These are phyloP conservation scores for Naegleria lovaniensis DNA, from an alignment of 208 protist genomes.

Conservation along the genomic window DNA sequence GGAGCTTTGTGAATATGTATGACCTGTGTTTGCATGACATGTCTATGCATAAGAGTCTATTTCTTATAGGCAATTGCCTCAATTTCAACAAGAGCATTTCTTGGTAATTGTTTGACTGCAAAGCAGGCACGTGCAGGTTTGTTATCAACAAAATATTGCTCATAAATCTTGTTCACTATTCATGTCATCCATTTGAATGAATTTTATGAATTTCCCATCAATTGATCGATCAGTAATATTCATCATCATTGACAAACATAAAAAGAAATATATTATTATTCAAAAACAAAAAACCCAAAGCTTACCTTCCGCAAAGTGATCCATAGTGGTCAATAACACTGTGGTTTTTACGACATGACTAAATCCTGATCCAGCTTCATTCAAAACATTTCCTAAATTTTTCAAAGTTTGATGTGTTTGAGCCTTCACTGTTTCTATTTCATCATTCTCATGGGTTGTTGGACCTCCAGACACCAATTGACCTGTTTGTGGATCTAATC, in stretches of 20 bases:
- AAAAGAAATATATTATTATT: no score
- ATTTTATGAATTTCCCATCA: no score
- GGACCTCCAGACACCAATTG: background rate
- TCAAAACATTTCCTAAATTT: constrained; percentile 47
- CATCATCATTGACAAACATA: no score
- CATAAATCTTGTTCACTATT: constrained; percentile 54
- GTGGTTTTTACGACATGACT: constrained; percentile 52
- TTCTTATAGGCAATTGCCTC: constrained; percentile 39
- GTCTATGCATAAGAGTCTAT: background rate
- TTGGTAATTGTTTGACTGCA: constrained; percentile 52
- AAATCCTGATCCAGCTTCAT: constrained; percentile 33
- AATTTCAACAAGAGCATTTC: constrained; percentile 52
- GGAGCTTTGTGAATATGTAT: no score
- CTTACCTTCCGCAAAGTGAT: constrained; percentile 43
- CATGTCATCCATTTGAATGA: no score
- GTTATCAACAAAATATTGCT: constrained; percentile 40
- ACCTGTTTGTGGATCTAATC: background rate
- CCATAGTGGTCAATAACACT: constrained; percentile 52
- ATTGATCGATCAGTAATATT: no score
- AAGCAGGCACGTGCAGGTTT: constrained; percentile 47
- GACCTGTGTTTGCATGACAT: no score
- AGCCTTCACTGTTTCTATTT: background rate
- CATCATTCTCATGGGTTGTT: background rate
- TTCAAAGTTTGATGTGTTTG: constrained; percentile 34
- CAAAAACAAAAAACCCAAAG: no score